These are phyloP conservation scores for Metschnikowia henanensis DNA, from an alignment of 805 yeast species.

Conservation along the genomic window DNA sequence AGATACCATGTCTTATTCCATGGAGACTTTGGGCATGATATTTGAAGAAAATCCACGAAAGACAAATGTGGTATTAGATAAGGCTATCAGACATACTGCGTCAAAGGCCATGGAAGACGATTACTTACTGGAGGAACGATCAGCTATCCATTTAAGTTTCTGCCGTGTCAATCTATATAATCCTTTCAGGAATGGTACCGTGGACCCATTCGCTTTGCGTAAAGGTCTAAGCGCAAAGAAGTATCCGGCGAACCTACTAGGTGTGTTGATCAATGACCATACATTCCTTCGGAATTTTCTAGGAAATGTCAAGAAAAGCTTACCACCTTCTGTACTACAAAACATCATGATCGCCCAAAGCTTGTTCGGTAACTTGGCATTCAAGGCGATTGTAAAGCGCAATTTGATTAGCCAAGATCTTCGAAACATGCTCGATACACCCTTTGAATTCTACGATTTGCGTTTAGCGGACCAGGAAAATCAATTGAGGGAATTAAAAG, in stretches of 20 bases:
- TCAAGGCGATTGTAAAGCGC: conserved; percentile 10
- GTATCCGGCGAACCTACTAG: conserved; percentile 10
- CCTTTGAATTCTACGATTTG: conserved; percentile 10
- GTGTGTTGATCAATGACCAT: conserved; percentile 10
- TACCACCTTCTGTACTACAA: conserved; percentile 3
- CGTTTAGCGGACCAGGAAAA: background rate
- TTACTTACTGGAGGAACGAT: background rate
- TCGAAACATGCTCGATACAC: conserved; percentile 8
- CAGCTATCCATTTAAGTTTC: conserved; percentile 2
- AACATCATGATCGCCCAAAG: conserved; percentile 13
- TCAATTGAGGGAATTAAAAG: conserved; percentile 12
- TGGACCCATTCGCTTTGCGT: conserved; percentile 15
- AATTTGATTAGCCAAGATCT: conserved; percentile 4
- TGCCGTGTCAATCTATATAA: conserved; percentile 8
- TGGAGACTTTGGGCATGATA: conserved; percentile 4
- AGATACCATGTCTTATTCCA: background rate
- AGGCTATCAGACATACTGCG: conserved; percentile 3
- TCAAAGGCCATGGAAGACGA: conserved; percentile 3
- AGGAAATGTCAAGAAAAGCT: background rate
- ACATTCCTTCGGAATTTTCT: conserved; percentile 9
- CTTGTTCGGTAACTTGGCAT: conserved; percentile 10
- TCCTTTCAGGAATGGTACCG: conserved; percentile 12
- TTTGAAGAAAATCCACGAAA: conserved; percentile 4
- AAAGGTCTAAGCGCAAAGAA: conserved; percentile 13
- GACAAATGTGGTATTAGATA: background rate